Percentiles rank a stretch among this genome's conserved stretches.
These are phyloP conservation scores for Auricularia heimuer DNA, from an alignment of 768 basidiomycete species.

Conservation along the genomic window DNA sequence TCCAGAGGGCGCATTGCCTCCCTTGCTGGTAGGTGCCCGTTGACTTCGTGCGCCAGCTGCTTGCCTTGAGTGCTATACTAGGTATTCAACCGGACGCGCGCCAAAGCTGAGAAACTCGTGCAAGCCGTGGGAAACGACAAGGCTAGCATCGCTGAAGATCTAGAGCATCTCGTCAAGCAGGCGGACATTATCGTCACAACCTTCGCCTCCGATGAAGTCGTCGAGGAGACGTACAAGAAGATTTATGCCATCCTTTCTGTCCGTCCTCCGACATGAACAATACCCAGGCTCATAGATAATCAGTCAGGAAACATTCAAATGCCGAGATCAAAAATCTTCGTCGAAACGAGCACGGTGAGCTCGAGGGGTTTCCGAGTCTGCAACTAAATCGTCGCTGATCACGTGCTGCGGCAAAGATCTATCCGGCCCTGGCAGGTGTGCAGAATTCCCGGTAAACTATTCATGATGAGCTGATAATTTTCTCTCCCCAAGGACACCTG, in stretches of 20 bases:
- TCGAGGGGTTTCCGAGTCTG: constrained; percentile 4
- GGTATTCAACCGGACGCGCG: constrained; percentile 65
- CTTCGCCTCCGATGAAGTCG: constrained; percentile 61
- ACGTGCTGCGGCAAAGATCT: constrained; percentile 29
- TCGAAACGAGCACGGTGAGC: constrained; percentile 72
- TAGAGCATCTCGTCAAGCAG: constrained; percentile 48
- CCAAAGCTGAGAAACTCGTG: constrained; percentile 49
- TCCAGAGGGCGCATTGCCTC: constrained; percentile 16
- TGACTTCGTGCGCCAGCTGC: neutral
- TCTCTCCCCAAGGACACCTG: constrained; percentile 41
- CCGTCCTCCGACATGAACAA: no score
- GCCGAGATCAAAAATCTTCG: constrained; percentile 58
- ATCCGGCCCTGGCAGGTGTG: constrained; percentile 42
- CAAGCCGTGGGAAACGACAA: constrained; percentile 45
- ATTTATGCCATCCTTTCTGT: constrained; percentile 54
- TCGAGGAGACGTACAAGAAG: constrained; percentile 49
- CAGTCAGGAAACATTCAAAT: constrained; percentile 9
- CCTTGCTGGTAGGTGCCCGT: neutral
- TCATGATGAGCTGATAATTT: neutral
- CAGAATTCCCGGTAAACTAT: neutral
- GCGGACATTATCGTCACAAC: constrained; percentile 73
- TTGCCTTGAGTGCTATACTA: constrained; percentile 30
- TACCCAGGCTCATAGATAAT: no score
- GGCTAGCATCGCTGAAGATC: constrained; percentile 44
- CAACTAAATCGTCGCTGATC: neutral